phyloP scores from a whole-genome alignment of 179 eudicot species.

The Carnegiea gigantea region DNA sequence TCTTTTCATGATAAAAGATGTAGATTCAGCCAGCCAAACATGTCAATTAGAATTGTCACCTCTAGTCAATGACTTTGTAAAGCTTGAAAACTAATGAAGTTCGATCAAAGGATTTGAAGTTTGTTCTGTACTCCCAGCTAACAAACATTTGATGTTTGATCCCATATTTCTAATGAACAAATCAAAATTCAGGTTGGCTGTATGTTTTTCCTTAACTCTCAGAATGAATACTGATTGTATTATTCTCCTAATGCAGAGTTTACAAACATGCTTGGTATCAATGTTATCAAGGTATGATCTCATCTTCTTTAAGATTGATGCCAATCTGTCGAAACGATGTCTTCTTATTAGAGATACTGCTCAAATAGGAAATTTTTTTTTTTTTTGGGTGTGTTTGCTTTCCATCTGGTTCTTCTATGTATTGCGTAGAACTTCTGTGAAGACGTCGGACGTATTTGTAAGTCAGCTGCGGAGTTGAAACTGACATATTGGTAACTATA shows the following conservation, averaged over 20 bases:
- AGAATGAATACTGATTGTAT: constrained; percentile 14
- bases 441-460: background rate
- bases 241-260: constrained; percentile 56
- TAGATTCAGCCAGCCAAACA: background rate
- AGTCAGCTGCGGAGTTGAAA: background rate
- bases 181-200: background rate
- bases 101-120: background rate
- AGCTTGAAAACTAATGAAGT: background rate
- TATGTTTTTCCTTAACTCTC: constrained; percentile 1
- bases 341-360: background rate
- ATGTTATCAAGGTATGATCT: constrained; percentile 66
- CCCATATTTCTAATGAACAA: background rate
- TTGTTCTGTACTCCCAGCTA: background rate
- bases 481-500: constrained; percentile 27
- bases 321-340: background rate
- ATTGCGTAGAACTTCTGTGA: background rate
- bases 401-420: background rate
- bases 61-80: background rate
- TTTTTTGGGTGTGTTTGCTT: constrained; percentile 2
- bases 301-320: background rate
- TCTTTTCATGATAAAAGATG: background rate
- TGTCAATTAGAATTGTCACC: background rate
- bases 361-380: background rate
- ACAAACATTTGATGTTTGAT: background rate
- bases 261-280: constrained; percentile 94